A percentile compares a stretch with the other conserved stretches of the same genome.
phyloP scores from a whole-genome alignment of 352 stramenopile species.

The Pythium periplocum region DNA sequence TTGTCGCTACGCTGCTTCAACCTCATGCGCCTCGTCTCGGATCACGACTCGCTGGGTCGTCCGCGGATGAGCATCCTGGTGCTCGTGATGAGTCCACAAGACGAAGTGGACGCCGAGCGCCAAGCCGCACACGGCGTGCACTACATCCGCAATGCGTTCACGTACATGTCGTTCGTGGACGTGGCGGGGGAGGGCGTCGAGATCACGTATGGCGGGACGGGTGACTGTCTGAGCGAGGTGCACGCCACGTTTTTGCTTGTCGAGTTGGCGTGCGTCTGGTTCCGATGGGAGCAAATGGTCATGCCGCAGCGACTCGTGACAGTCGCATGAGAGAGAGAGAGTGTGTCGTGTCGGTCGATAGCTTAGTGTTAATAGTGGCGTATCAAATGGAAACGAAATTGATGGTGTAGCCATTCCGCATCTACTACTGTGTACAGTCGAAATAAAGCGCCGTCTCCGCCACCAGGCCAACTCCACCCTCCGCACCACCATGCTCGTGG shows the following conservation, averaged over 20 bases:
- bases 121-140: conserved; percentile 26
- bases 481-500: no score
- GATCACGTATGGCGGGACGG: conserved; percentile 33
- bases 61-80: conserved; percentile 24
- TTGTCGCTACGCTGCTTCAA: conserved; percentile 23
- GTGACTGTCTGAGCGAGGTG: conserved; percentile 27
- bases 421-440: no score
- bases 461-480: no score
- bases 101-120: conserved; percentile 14
- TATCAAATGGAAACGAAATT: no score
- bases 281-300: conserved; percentile 41
- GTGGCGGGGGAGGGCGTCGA: conserved; percentile 15
- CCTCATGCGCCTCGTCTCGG: conserved; percentile 30
- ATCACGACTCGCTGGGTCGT: conserved; percentile 24
- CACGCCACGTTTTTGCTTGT: conserved; percentile 35
- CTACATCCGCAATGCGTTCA: conserved; percentile 34
- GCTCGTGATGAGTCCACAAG: conserved; percentile 24
- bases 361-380: no score
- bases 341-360: no score
- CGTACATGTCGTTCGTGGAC: conserved; percentile 34
- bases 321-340: no score
- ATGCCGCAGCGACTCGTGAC: conserved; percentile 7
- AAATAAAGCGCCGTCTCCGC: no score
- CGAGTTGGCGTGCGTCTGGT: conserved; percentile 31
- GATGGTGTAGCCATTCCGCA: no score